These are phyloP conservation scores for Starmerella vitae DNA, from an alignment of 805 yeast genomes.

Conservation along the genomic window DNA sequence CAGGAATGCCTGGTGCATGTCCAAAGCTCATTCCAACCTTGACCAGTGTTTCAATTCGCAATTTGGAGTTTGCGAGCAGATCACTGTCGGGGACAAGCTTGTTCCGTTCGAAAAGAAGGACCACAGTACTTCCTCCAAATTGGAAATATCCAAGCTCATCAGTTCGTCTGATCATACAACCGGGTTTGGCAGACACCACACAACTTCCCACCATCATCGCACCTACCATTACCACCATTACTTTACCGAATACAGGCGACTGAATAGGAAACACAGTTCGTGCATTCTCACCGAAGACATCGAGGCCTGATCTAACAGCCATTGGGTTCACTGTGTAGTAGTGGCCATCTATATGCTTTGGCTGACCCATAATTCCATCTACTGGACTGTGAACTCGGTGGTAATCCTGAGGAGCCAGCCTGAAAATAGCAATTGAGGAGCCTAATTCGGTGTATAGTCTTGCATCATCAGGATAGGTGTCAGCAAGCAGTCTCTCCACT, in stretches of 20 bases:
- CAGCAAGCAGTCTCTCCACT: slow-evolving; percentile 43
- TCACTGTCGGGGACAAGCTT: slow-evolving; percentile 52
- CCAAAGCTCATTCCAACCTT: slow-evolving; percentile 90
- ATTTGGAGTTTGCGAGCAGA: slow-evolving; percentile 46
- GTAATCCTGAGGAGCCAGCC: slow-evolving; percentile 94
- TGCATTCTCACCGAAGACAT: slow-evolving; percentile 86
- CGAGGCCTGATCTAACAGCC: slow-evolving; percentile 81
- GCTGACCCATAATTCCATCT: slow-evolving; percentile 53
- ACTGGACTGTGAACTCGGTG: slow-evolving; percentile 89
- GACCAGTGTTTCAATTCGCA: slow-evolving; percentile 64
- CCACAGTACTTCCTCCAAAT: slow-evolving; percentile 87
- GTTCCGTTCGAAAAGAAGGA: slow-evolving; percentile 44
- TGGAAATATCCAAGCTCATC: slow-evolving; percentile 90
- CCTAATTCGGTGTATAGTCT: slow-evolving; percentile 36
- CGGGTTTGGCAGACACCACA: slow-evolving; percentile 50
- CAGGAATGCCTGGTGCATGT: slow-evolving; percentile 32
- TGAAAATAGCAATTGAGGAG: slow-evolving; percentile 53
- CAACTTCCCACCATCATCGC: slow-evolving; percentile 99
- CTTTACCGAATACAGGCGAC: slow-evolving; percentile 62
- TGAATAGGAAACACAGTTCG: slow-evolving; percentile 66
- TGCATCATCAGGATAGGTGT: slow-evolving; percentile 29
- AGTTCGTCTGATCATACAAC: slow-evolving; percentile 46
- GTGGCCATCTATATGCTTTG: slow-evolving; percentile 66
- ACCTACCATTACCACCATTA: slow-evolving; percentile 72
- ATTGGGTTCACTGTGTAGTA: slow-evolving; percentile 95